Evolutionary conservation across 768 basidiomycete species (phyloP), one percentile per base, ranked within the genome.

Genomic region (Tephrocybe sp.): DNA sequence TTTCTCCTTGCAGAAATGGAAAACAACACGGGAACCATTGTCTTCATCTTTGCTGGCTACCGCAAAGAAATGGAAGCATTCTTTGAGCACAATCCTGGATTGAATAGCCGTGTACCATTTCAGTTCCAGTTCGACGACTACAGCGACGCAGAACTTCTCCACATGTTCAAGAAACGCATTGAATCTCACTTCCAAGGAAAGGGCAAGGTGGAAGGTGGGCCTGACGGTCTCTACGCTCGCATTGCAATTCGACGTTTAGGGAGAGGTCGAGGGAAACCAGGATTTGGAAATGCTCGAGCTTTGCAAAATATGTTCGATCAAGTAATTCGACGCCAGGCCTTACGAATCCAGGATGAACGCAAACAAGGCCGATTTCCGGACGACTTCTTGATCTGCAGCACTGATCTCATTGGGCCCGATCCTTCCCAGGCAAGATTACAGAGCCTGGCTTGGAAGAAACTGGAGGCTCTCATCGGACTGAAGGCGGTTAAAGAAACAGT

Each of bases 1-100:
- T 87, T 80, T 59, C 73, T 88, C 0, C 73, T 88, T 1, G 84
- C 86, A 0, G 86, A 88, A 62, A 88, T 88, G 83, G 85, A 88
- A 58, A 87, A 88, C 59, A 73, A 77, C 28, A 72, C 82, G 3
- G 87, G 84, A 4, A 79, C 69, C 5, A 56, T 87, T 5, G 81
- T 86, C 10, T 88, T 88, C 66, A 79, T 88, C 48, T 70, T 88
- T 2, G 86, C 87, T 0, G 86, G 86, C 3, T 88, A 88, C 62
- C 77, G 69, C 62, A 83, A 78, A 48, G 72, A 88, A 63, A 88
- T 88, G 87, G 86, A 88, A 56, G 80, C 75, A 38, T 88, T 88
- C 68, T 88, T 88, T 53, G 85, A 87, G 53, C 85, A 86, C 53
- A 88, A 88, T 58, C 85, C 86, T 2, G 86, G 86, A 1, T 63